A percentile compares a stretch with the other conserved stretches of the same genome.
phyloP scores from a whole-genome alignment of 2,329 filamentous ascomycete species.

The Penicillium sp. region DNA sequence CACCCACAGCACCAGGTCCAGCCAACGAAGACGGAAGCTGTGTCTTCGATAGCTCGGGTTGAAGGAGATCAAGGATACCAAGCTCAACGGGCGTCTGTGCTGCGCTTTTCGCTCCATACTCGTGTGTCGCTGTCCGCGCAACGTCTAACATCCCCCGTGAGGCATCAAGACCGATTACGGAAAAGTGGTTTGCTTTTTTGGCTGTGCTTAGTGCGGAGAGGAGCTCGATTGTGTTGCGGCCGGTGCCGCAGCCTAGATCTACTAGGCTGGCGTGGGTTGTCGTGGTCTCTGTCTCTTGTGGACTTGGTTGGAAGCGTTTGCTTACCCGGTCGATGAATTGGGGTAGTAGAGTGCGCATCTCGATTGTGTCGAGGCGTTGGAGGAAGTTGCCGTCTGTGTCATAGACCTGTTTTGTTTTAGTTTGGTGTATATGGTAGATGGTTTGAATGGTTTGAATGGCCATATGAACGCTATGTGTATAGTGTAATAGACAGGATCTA shows the following conservation, averaged over 20 bases:
- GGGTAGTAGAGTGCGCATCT: constrained; percentile 47
- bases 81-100: constrained; percentile 17
- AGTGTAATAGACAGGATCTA: background rate
- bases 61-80: constrained; percentile 36
- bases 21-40: constrained; percentile 14
- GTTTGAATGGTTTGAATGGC: background rate
- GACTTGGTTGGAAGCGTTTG: background rate
- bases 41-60: constrained; percentile 5
- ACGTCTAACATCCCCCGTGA: constrained; percentile 51
- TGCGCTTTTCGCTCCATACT: background rate
- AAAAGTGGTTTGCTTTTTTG: constrained; percentile 10
- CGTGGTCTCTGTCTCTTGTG: constrained; percentile 8
- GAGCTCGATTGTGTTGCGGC: constrained; percentile 53
- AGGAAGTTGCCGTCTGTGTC: constrained; percentile 60
- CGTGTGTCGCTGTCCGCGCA: constrained; percentile 37
- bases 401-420: constrained; percentile 40
- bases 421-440: background rate
- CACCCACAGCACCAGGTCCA: constrained; percentile 31
- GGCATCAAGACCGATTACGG: constrained; percentile 49
- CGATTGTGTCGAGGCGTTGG: constrained; percentile 53
- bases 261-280: constrained; percentile 38
- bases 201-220: constrained; percentile 11
- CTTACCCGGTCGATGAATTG: constrained; percentile 35
- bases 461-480: too few species aligned
- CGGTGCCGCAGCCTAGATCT: constrained; percentile 60